A percentile compares a stretch with the other conserved stretches of the same genome.
Evolutionary conservation across 225 moss, liverwort and hornwort genomes (phyloP).

Genomic region (Polytrichum formosum): DNA sequence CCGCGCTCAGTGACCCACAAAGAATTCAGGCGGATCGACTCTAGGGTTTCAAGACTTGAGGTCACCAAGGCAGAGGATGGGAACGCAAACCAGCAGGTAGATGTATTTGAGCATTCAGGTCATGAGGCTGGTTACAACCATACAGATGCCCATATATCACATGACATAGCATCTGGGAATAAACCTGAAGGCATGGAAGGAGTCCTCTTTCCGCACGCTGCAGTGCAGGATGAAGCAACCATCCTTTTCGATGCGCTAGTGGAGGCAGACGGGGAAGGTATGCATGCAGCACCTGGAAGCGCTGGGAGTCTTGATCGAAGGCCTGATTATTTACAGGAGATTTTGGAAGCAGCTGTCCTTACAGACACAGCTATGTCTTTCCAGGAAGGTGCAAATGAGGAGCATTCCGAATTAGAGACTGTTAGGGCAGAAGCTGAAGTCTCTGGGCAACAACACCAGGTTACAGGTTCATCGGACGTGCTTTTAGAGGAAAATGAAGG

Average conservation of each 20-base stretch:
- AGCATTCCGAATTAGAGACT: constrained; percentile 18
- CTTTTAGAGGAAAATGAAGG: constrained; percentile 2
- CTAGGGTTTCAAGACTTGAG: constrained; percentile 58
- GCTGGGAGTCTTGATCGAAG: constrained; percentile 26
- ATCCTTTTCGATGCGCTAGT: constrained; percentile 50
- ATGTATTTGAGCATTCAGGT: constrained; percentile 15
- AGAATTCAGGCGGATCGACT: constrained; percentile 65
- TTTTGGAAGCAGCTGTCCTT: constrained; percentile 57
- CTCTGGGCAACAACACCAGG: constrained; percentile 25
- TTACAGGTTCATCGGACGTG: constrained; percentile 13
- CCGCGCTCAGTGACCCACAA: constrained; percentile 72
- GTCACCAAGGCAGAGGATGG: constrained; percentile 27
- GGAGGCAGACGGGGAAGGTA: constrained; percentile 38
- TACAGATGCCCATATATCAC: constrained; percentile 12
- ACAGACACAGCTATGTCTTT: constrained; percentile 47
- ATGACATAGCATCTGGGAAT: constrained; percentile 21
- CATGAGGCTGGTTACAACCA: constrained; percentile 18
- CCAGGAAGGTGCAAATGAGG: constrained; percentile 22
- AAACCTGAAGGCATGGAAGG: constrained; percentile 40
- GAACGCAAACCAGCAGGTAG: constrained; percentile 17
- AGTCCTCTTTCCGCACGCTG: constrained; percentile 19
- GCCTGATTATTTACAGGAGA: constrained; percentile 61
- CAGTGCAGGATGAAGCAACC: constrained; percentile 44
- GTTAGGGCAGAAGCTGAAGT: constrained; percentile 25
- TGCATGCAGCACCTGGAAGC: constrained; percentile 24